phyloP scores from a whole-genome alignment of 768 basidiomycete species.

The Leucocoprinus birnbaumii region DNA sequence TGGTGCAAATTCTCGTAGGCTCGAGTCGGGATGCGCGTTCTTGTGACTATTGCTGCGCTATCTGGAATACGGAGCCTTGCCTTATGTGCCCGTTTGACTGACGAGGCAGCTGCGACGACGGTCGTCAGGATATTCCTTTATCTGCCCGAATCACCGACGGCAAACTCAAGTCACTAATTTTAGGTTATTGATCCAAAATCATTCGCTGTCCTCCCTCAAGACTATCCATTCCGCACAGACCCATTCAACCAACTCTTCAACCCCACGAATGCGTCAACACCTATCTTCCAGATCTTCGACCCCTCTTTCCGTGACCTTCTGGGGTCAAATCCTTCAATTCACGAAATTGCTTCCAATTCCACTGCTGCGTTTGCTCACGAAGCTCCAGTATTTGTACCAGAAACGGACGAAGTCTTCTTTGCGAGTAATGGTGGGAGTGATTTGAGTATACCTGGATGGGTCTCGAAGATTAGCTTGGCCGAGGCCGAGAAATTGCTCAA shows the following conservation, averaged over 20 bases:
- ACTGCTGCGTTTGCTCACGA: constrained; percentile 80
- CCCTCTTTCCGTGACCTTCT: constrained; percentile 54
- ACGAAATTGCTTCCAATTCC: constrained; percentile 55
- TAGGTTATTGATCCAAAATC: constrained; percentile 50
- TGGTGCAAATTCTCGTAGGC: too few species aligned
- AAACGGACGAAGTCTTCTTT: constrained; percentile 70
- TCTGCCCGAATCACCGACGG: too few species aligned
- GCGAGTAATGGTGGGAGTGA: constrained; percentile 69
- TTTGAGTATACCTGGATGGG: constrained; percentile 51
- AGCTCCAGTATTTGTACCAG: constrained; percentile 64
- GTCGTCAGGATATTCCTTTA: too few species aligned
- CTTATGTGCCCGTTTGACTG: too few species aligned
- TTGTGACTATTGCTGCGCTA: too few species aligned
- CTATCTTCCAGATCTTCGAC: constrained; percentile 56
- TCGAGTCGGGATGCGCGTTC: too few species aligned
- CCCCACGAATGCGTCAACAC: constrained; percentile 54
- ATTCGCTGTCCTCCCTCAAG: constrained; percentile 50
- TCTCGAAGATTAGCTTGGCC: constrained; percentile 59
- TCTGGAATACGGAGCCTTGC: too few species aligned
- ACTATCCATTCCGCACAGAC: constrained; percentile 34
- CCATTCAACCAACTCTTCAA: constrained; percentile 48
- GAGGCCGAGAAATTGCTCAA: constrained; percentile 48
- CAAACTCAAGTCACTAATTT: too few species aligned
- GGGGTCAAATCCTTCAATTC: constrained; percentile 54
- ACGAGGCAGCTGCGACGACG: too few species aligned